These are phyloP conservation scores for Pisolithus thermaeus DNA, from an alignment of 1,284 basidiomycete species.

Conservation along the genomic window DNA sequence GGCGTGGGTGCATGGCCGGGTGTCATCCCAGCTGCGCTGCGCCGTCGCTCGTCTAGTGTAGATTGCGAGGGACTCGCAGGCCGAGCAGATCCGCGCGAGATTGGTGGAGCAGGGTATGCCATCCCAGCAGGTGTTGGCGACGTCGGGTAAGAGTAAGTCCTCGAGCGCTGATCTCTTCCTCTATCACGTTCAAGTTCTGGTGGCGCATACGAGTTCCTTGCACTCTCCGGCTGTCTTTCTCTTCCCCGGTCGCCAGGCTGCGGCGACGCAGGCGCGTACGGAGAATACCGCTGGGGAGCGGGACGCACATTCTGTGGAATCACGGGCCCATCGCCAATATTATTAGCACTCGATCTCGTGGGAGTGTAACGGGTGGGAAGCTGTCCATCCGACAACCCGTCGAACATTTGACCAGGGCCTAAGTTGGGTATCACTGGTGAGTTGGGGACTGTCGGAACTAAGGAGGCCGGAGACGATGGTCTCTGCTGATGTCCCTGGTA, in stretches of 20 bases:
- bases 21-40: conserved; percentile 25
- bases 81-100: conserved; percentile 18
- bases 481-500: not conserved
- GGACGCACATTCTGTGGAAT: conserved; percentile 15
- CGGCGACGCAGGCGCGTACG: conserved; percentile 12
- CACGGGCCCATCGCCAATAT: conserved; percentile 14
- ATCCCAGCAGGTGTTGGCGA: conserved; percentile 24
- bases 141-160: conserved; percentile 22
- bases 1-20: conserved; percentile 6
- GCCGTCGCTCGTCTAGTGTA: conserved; percentile 21
- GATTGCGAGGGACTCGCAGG: conserved; percentile 14
- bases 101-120: conserved; percentile 23
- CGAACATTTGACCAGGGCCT: conserved; percentile 13
- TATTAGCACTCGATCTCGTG: not conserved
- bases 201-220: not conserved
- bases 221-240: not conserved
- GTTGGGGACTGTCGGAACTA: conserved; percentile 11
- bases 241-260: conserved; percentile 14
- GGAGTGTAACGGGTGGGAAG: conserved; percentile 11
- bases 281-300: conserved; percentile 8
- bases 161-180: conserved; percentile 13
- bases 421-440: conserved; percentile 8
- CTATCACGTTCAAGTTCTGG: not conserved
- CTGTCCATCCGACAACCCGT: conserved; percentile 7
- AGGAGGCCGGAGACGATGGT: conserved; percentile 9